Evolutionary conservation across 805 yeast species (phyloP), one percentile per base, ranked within the genome.

Genomic region (Metschnikowia proteae): DNA sequence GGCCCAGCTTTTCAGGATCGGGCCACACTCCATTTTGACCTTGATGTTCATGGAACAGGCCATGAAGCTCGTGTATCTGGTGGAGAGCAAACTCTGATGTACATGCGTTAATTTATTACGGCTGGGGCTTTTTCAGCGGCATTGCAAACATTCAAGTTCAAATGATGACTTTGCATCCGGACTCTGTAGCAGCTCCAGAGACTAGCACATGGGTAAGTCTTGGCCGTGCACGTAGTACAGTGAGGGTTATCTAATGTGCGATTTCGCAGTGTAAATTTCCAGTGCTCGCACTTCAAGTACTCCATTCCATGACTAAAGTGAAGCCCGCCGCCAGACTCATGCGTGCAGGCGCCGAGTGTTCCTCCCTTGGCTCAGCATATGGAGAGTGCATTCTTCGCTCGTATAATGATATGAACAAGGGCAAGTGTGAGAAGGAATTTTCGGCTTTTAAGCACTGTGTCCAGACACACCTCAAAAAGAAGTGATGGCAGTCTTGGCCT

Each of bases 21-120:
- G 94, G 0, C 99, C 99, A 10, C 99, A 94, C 64, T 91, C 98
- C 1, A 83, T 94, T 45, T 71, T 88, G 60, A 86, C 96, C 27
- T 77, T 94, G 65, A 89, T 90, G 57, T 89, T 94, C 62, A 89
- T 92, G 97, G 99, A 94, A 70, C 96, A 88, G 63, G 86, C 96
- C 8, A 84, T 88, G 88, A 82, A 83, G 56, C 66, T 82, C 10
- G 66, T 70, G 46, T 65, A 63, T 27, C 56, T 60, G 17, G 61
- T 68, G 28, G 76, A 72, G 54, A 48, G 31, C 38, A 32, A 3
- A 30, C n/a, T 39, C 26, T 39, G 22, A 7, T 33, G 17, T 17
- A 11, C 39, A n/a, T 13, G 13, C 8, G 10, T 17, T 38, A 38
- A 27, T 27, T 27, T 17, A 17, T 17, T 17, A 17, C 17, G 17